These are phyloP conservation scores for Alternaria triticina DNA, from an alignment of 2,329 filamentous ascomycete genomes.

Conservation along the genomic window DNA sequence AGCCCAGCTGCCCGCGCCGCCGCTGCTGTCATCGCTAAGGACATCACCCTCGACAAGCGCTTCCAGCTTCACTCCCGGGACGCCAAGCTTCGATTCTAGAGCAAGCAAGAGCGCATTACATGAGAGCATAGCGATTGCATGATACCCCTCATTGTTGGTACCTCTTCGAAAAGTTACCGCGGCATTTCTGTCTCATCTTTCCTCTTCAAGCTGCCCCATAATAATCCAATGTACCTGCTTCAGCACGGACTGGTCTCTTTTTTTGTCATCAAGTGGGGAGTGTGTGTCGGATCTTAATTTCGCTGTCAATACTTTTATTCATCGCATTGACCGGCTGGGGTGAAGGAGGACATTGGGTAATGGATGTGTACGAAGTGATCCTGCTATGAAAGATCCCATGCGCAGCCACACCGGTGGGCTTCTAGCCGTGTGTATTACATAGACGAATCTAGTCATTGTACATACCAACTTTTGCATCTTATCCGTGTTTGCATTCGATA, in stretches of 20 bases:
- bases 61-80: constrained; percentile 39
- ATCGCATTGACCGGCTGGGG: constrained; percentile 25
- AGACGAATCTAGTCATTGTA: not conserved
- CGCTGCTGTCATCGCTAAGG: constrained; percentile 17
- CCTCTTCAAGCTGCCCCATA: constrained; percentile 7
- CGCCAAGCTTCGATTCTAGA: constrained; percentile 38
- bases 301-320: constrained; percentile 32
- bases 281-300: constrained; percentile 25
- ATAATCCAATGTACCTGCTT: constrained; percentile 22
- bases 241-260: constrained; percentile 23
- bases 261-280: constrained; percentile 7
- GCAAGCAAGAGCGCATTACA: constrained; percentile 4
- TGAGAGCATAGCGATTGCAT: constrained; percentile 20
- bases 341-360: not conserved
- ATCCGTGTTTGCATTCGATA: not conserved
- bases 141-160: constrained; percentile 31
- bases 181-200: constrained; percentile 21
- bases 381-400: not conserved
- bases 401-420: not conserved
- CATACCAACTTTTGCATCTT: not conserved
- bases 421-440: not conserved
- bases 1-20: constrained; percentile 40
- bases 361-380: not conserved
- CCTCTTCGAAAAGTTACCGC: constrained; percentile 8
- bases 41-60: constrained; percentile 29